These are phyloP conservation scores for Coniophora puteana DNA, from an alignment of 1,284 basidiomycete genomes.

Conservation along the genomic window DNA sequence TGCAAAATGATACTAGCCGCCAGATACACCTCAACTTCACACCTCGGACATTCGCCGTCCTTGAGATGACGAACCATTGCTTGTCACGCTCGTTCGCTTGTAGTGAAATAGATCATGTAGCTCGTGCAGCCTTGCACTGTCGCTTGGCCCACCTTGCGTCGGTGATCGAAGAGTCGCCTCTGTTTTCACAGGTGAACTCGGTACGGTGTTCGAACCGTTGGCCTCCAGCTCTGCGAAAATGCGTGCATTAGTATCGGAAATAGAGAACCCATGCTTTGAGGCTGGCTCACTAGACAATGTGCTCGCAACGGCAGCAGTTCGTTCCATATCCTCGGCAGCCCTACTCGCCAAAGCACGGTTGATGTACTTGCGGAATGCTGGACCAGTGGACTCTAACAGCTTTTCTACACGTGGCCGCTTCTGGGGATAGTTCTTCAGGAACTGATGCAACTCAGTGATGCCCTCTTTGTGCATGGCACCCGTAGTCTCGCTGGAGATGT, in stretches of 20 bases:
- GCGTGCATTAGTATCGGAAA: conserved; percentile 15
- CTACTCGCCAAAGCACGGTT: conserved; percentile 78
- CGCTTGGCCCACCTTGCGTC: conserved; percentile 33
- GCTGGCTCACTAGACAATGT: conserved; percentile 65
- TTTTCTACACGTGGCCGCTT: conserved; percentile 85
- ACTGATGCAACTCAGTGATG: conserved; percentile 94
- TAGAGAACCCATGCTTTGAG: not conserved
- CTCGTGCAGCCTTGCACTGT: conserved; percentile 70
- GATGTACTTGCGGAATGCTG: conserved; percentile 83
- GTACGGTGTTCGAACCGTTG: conserved; percentile 33
- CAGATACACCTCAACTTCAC: too few species aligned
- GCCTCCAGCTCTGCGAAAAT: conserved; percentile 59
- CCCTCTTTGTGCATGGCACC: conserved; percentile 84
- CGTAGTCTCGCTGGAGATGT: conserved; percentile 86
- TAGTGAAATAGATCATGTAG: conserved; percentile 82
- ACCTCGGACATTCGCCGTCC: conserved; percentile 18
- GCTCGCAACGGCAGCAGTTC: conserved; percentile 71
- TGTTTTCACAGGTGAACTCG: conserved; percentile 23
- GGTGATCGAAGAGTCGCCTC: conserved; percentile 25
- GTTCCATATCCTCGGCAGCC: conserved; percentile 81
- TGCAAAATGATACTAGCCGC: too few species aligned
- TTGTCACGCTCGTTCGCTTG: conserved; percentile 60
- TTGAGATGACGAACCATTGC: conserved; percentile 53
- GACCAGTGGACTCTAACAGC: conserved; percentile 77
- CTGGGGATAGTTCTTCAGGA: conserved; percentile 89